These are phyloP conservation scores for Stenocarpella maydis DNA, from an alignment of 2,329 filamentous ascomycete genomes.

Conservation along the genomic window DNA sequence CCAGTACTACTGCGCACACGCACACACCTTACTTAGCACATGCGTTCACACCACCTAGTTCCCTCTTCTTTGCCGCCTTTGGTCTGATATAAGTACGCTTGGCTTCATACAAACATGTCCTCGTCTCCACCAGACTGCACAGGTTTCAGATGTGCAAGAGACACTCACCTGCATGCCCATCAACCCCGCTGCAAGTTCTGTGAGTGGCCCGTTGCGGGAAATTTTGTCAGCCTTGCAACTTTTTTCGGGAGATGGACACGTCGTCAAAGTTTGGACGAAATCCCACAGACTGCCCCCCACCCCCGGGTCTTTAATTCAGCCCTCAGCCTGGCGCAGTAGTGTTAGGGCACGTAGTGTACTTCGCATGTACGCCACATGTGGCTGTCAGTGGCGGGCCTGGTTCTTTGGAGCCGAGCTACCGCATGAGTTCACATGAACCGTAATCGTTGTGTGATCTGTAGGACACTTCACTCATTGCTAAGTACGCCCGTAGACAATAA, in stretches of 20 bases:
- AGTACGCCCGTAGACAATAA: neutral
- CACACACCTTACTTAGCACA: neutral
- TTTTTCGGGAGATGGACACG: constrained; percentile 18
- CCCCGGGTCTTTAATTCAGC: neutral
- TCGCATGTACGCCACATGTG: neutral
- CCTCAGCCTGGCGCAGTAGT: neutral
- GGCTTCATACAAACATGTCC: neutral
- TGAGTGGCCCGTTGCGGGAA: constrained; percentile 14
- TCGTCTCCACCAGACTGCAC: constrained; percentile 2
- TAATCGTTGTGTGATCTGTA: neutral
- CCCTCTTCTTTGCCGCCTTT: neutral
- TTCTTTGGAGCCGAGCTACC: constrained; percentile 22
- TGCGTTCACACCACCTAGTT: neutral
- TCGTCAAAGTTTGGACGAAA: constrained; percentile 26
- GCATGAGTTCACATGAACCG: constrained; percentile 13
- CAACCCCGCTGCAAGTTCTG: neutral
- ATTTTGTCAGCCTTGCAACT: constrained; percentile 19
- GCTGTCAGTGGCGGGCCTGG: constrained; percentile 14
- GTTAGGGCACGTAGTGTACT: neutral
- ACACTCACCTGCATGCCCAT: neutral
- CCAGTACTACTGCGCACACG: neutral
- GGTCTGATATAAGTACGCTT: neutral
- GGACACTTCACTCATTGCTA: neutral
- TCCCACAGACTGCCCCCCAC: constrained; percentile 19
- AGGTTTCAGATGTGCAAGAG: constrained; percentile 18